These are phyloP conservation scores for Fistulifera pelliculosa DNA, from an alignment of 108 stramenopile species.

Conservation along the genomic window DNA sequence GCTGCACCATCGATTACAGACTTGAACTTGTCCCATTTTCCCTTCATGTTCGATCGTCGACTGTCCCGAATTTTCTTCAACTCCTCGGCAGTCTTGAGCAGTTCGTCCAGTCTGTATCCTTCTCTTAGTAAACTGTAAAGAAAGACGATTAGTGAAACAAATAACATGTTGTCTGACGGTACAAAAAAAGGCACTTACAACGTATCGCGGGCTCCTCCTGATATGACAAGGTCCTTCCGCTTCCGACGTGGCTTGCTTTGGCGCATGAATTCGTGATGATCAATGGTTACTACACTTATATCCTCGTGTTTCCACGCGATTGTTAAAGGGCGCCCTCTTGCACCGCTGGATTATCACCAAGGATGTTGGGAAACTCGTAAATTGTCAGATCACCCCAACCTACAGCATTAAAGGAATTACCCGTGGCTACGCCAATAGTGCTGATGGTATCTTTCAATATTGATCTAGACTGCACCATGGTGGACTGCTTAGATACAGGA, in stretches of 20 bases:
- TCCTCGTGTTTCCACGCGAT: slow-evolving; percentile 4
- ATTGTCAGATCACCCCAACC: slow-evolving; percentile 6
- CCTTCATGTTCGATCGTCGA: slow-evolving; percentile 9
- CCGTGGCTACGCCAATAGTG: neutral
- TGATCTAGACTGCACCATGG: no score
- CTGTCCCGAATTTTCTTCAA: slow-evolving; percentile 6
- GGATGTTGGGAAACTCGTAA: slow-evolving; percentile 4
- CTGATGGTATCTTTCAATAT: no score
- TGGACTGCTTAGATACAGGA: no score
- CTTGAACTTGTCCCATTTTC: slow-evolving; percentile 4
- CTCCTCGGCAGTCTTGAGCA: slow-evolving; percentile 10
- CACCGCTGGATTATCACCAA: slow-evolving; percentile 9
- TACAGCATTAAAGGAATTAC: neutral
- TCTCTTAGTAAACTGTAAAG: slow-evolving; percentile 8
- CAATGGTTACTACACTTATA: slow-evolving; percentile 4
- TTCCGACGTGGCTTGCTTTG: slow-evolving; percentile 1
- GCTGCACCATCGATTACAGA: neutral
- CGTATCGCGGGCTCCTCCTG: slow-evolving; percentile 4
- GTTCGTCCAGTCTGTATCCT: slow-evolving; percentile 11
- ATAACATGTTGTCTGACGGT: neutral
- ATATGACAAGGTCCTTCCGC: slow-evolving; percentile 2
- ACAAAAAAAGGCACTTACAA: slow-evolving; percentile 3
- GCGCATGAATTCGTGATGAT: slow-evolving; percentile 5
- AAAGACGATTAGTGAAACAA: neutral
- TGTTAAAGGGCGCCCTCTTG: slow-evolving; percentile 4